Base-by-base conservation (phyloP, 768 basidiomycete genomes). In the Coprinopsis sp. region DNA sequence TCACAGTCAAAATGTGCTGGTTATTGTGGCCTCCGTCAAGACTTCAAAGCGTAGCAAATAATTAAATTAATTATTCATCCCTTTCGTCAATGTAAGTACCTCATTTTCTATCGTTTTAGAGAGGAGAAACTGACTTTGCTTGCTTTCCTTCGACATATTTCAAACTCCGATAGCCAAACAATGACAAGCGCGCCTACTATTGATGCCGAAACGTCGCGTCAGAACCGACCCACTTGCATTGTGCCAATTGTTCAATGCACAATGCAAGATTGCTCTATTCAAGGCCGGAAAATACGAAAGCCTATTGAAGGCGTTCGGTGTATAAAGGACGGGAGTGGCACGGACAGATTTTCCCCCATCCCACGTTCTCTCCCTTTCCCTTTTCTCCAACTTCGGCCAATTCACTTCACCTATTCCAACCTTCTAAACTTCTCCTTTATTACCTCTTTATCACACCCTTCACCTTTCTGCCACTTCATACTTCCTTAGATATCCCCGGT, bases 401-500 rank as follows among this genome's bases (percentile, higher is more conserved):
- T 27, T 28, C 38, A 39, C 22, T 39, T 25, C 38, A 8, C 7
- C 21, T 28, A 42, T 42, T 28, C 27, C 6, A 42, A 28, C 24
- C 16, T 30, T 28, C 11, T n/a, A n/a, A n/a, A n/a, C n/a, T n/a
- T n/a, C n/a, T n/a, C n/a, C n/a, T n/a, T n/a, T n/a, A n/a, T n/a
- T n/a, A n/a, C n/a, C n/a, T 19, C 11, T 30, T 11, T 37, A 11
- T 37, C 18, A 37, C 34, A 37, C 34, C 18, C 19, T 37, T 19
- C 19, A 37, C 34, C 30, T 31, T 31, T 31, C 30, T 31, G n/a
- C n/a, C 30, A 8, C n/a, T 31, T 31, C 8, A 8, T 8, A 31
- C 30, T 31, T 31, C 30, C 19, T 18, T 30, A 7, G 40, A 42
- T 42, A 42, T 28, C 30, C 40, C 40, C n/a, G 40, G 40, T 5